phyloP scores from a whole-genome alignment of 2,329 filamentous ascomycete genomes.

The Akanthomyces dipterigenus region DNA sequence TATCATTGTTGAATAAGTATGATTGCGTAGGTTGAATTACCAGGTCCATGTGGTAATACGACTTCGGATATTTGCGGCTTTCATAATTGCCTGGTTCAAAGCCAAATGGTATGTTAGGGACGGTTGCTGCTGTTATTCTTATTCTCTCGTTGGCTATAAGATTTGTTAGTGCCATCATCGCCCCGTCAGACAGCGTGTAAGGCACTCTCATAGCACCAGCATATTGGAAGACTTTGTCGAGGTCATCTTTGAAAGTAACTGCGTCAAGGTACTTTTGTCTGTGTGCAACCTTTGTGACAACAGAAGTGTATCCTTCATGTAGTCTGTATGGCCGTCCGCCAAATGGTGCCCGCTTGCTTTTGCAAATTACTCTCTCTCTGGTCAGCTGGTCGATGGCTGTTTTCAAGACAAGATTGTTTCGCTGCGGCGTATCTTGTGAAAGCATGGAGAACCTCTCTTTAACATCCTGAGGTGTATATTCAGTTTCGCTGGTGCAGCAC shows the following conservation, averaged over 20 bases:
- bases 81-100: conserved; percentile 67
- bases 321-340: conserved; percentile 57
- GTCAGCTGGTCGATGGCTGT: conserved; percentile 43
- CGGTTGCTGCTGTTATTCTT: conserved; percentile 43
- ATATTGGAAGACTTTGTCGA: conserved; percentile 50
- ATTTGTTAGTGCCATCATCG: conserved; percentile 60
- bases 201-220: conserved; percentile 39
- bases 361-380: conserved; percentile 48
- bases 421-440: conserved; percentile 30
- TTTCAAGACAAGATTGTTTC: conserved; percentile 39
- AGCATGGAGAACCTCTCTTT: conserved; percentile 47
- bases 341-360: conserved; percentile 52
- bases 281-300: conserved; percentile 50
- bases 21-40: conserved; percentile 54
- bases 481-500: conserved; percentile 44
- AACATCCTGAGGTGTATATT: conserved; percentile 42
- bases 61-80: conserved; percentile 59
- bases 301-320: conserved; percentile 49
- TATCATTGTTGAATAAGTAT: conserved; percentile 51
- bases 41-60: conserved; percentile 58
- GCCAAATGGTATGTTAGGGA: conserved; percentile 60
- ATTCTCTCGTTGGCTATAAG: conserved; percentile 55
- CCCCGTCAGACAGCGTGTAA: conserved; percentile 55
- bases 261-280: conserved; percentile 52
- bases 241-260: conserved; percentile 48